Base-by-base conservation (phyloP, 306 rosid genomes). In the Trichosanthes truncata region DNA sequence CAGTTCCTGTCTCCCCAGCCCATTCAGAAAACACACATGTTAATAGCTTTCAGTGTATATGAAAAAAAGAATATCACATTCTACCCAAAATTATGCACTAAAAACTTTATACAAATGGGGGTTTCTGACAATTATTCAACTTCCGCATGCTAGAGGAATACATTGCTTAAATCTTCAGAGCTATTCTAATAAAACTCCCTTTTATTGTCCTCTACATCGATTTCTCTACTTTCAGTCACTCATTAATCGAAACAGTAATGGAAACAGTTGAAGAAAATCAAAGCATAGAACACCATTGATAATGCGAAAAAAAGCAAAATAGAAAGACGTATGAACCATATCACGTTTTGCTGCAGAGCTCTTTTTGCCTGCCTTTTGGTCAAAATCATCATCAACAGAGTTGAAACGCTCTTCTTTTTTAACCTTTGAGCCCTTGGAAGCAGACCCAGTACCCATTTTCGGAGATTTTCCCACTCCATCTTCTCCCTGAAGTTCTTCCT, bases 341-440 rank as follows among this genome's bases (percentile, higher is more conserved):
- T 78, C 73, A 62, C 46, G 26, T 8, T 77, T 82, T 21, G 62
- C 41, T 7, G 23, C 81, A 31, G 81, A 26, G 81, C 21, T 74
- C 86, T 65, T 83, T 80, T 53, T 38, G 48, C 5, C 60, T 45
- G 74, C 79, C 36, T 43, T 77, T 79, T 85, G 77, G 21, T 71
- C 29, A 66, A 82, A 60, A 76, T 52, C 79, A 4, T 78, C 85
- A 66, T 80, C 81, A 38, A 73, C 76, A 14, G 73, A 51, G 38
- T 59, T 69, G 35, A 36, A 60, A 7, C 74, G 9, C 31, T 81
- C 89, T 75, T 86, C 87, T 60, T 89, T 85, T 86, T 91, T 89
- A 35, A 88, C 82, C 76, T 83, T 91, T 9, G 84, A 10, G 67
- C 45, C 36, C 74, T 82, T 87, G 3, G 81, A 9, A 7, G n/a